A percentile compares a stretch with the other conserved stretches of the same genome.
phyloP scores from a whole-genome alignment of 2,329 filamentous ascomycete species.

The Orbilia ellipsospora region DNA sequence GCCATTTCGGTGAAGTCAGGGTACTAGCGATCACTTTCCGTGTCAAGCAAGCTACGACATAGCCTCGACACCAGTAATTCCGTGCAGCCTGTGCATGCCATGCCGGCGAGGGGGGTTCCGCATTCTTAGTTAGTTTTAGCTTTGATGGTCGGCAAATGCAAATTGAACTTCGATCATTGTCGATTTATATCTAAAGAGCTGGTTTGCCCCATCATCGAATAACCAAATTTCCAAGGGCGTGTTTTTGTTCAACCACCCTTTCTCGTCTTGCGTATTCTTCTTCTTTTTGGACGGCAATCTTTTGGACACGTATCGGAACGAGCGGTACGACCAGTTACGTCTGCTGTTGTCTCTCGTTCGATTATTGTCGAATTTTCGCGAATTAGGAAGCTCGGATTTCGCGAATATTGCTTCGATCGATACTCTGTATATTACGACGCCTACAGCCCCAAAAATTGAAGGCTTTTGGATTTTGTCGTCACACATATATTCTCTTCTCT shows the following conservation, averaged over 20 bases:
- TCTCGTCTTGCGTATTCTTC: neutral
- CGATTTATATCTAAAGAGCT: conserved; percentile 3
- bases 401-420: conserved; percentile 1
- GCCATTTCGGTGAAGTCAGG: conserved; percentile 7
- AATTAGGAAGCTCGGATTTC: conserved; percentile 7
- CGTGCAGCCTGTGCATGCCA: conserved; percentile 10
- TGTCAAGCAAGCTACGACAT: conserved; percentile 43
- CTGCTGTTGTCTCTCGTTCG: neutral
- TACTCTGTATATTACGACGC: neutral
- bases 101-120: conserved; percentile 16
- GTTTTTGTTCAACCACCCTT: conserved; percentile 2
- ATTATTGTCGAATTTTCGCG: neutral
- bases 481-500: conserved; percentile 14
- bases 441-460: neutral
- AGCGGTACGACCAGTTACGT: neutral
- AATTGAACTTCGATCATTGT: neutral
- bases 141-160: conserved; percentile 34
- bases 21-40: conserved; percentile 47
- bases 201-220: conserved; percentile 18
- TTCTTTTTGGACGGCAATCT: no score
- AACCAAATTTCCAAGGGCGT: no score
- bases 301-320: no score
- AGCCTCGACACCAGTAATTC: conserved; percentile 33
- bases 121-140: conserved; percentile 4
- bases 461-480: neutral